A percentile compares a stretch with the other conserved stretches of the same genome.
Evolutionary conservation across 768 basidiomycete genomes (phyloP).

Genomic region (Gymnopilus dilepis): DNA sequence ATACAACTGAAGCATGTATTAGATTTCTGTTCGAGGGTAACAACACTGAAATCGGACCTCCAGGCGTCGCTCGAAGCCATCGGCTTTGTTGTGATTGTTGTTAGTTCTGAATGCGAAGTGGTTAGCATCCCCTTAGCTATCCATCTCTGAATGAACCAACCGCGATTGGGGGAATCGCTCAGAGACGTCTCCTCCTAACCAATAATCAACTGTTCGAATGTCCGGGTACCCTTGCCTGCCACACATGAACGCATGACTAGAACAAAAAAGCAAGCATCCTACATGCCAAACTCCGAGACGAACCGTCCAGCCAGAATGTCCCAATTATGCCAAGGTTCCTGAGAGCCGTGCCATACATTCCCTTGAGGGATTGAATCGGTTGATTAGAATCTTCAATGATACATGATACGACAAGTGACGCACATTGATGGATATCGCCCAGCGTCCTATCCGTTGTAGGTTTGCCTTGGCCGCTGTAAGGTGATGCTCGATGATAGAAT

Average conservation of each 20-base stretch:
- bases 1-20: slow-evolving; percentile 61
- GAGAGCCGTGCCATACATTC: slow-evolving; percentile 95
- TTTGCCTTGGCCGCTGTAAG: slow-evolving; percentile 84
- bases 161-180: slow-evolving; percentile 91
- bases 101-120: slow-evolving; percentile 49
- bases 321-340: slow-evolving; percentile 96
- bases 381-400: too few species aligned
- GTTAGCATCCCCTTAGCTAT: background rate
- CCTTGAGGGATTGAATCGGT: slow-evolving; percentile 41
- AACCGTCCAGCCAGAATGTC: slow-evolving; percentile 89
- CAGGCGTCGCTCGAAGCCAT: slow-evolving; percentile 81
- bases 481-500: slow-evolving; percentile 85
- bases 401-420: slow-evolving; percentile 27
- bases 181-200: slow-evolving; percentile 74
- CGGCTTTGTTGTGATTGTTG: slow-evolving; percentile 91
- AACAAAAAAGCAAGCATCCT: slow-evolving; percentile 24
- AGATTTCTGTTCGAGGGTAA: background rate
- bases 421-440: slow-evolving; percentile 94
- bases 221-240: slow-evolving; percentile 87
- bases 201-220: slow-evolving; percentile 87
- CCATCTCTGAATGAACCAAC: slow-evolving; percentile 36
- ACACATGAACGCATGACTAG: background rate
- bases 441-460: slow-evolving; percentile 71
- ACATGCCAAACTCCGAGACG: slow-evolving; percentile 96
- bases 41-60: slow-evolving; percentile 52